Percentiles rank a stretch among this genome's conserved stretches.
Evolutionary conservation across 208 protist species (phyloP).

Genomic region (Leptomonas pyrrhocoris): DNA sequence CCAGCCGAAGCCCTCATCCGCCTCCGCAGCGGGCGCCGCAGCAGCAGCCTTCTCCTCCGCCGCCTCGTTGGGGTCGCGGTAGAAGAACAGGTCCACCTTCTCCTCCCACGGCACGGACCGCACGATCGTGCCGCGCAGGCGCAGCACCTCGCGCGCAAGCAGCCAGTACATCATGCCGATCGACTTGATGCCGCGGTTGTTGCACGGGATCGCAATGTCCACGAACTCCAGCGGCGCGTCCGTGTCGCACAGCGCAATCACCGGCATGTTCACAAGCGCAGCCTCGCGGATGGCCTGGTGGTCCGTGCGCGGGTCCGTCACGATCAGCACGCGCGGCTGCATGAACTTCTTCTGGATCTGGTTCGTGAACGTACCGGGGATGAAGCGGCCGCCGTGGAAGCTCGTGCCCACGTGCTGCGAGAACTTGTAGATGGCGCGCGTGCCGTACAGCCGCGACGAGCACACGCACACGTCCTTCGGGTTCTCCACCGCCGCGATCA

Average conservation of each 20-base stretch:
- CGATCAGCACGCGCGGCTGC: conserved; percentile 98
- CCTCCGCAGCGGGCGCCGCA: conserved; percentile 39
- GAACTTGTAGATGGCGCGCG: conserved; percentile 98
- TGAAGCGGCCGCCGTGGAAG: conserved; percentile 95
- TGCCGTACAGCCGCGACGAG: conserved; percentile 94
- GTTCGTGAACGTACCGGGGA: conserved; percentile 99
- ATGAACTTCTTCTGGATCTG: conserved; percentile 98
- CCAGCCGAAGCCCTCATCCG: conserved; percentile 73
- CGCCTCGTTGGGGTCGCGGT: conserved; percentile 95
- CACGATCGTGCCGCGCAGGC: conserved; percentile 94
- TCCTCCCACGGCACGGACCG: conserved; percentile 96
- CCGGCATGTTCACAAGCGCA: conserved; percentile 99
- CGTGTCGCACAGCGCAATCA: conserved; percentile 99
- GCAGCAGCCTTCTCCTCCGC: conserved; percentile 68
- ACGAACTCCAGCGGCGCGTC: conserved; percentile 97
- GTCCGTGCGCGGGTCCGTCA: conserved; percentile 97
- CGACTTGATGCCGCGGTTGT: conserved; percentile 95
- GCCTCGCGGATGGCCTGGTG: conserved; percentile 97
- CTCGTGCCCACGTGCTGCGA: conserved; percentile 93
- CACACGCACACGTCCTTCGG: conserved; percentile 97
- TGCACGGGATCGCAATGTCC: conserved; percentile 99
- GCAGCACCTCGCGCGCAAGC: conserved; percentile 97
- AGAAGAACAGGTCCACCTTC: conserved; percentile 99
- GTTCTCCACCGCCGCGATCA: conserved; percentile 99
- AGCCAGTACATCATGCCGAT: conserved; percentile 99